Evolutionary conservation across 2,329 filamentous ascomycete genomes (phyloP).

Genomic region (Aspergillus novofumigatus): DNA sequence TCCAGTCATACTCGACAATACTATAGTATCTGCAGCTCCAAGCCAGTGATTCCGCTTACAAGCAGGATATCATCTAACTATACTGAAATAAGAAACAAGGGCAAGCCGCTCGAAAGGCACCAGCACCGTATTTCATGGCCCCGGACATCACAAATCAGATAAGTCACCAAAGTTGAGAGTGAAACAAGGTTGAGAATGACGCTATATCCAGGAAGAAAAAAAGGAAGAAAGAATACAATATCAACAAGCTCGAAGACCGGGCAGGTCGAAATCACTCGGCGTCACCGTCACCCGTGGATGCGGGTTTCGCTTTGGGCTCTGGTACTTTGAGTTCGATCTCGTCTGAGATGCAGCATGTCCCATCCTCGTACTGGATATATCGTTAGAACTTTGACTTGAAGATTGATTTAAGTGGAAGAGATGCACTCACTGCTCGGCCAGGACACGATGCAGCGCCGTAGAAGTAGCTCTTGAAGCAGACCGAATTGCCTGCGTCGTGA

Average conservation of each 20-base stretch:
- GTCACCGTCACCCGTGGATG: too few species aligned
- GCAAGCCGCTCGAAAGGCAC: not conserved
- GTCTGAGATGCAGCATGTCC: not conserved
- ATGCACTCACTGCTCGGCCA: not conserved
- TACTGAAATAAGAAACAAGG: not conserved
- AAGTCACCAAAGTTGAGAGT: too few species aligned
- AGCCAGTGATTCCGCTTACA: not conserved
- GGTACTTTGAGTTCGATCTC: not conserved
- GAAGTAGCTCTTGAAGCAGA: not conserved
- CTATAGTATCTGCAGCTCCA: too few species aligned
- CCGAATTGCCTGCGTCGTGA: not conserved
- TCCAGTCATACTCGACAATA: too few species aligned
- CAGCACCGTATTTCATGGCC: not conserved
- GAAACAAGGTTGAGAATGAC: too few species aligned
- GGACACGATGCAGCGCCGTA: not conserved
- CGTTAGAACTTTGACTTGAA: not conserved
- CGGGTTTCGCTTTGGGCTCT: too few species aligned
- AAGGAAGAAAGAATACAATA: too few species aligned
- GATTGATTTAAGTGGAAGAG: not conserved
- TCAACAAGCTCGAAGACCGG: too few species aligned
- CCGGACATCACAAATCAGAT: too few species aligned
- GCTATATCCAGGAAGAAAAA: too few species aligned
- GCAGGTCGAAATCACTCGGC: too few species aligned
- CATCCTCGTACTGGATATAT: not conserved
- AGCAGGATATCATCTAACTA: not conserved